These are phyloP conservation scores for Tulasnella sp. DNA, from an alignment of 768 basidiomycete genomes.

Conservation along the genomic window DNA sequence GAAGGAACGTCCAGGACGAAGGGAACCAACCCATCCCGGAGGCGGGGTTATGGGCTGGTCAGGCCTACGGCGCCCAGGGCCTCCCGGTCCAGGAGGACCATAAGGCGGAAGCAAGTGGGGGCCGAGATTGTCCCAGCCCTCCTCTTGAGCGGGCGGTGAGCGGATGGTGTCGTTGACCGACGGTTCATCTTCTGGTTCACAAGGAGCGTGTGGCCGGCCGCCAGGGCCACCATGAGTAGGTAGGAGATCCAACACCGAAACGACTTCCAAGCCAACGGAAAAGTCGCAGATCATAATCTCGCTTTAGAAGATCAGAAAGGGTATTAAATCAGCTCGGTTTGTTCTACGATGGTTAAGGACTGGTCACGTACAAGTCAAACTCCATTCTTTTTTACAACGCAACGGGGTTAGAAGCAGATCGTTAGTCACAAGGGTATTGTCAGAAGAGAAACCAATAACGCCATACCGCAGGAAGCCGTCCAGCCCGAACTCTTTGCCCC, in stretches of 20 bases:
- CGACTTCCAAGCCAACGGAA: neutral
- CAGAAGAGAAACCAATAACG: no score
- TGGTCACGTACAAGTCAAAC: neutral
- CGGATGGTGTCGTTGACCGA: no score
- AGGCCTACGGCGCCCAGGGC: neutral
- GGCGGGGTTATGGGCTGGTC: no score
- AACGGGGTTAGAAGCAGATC: neutral
- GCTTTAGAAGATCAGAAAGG: neutral
- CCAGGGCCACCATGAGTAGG: no score
- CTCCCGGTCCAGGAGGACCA: neutral
- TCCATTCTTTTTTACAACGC: neutral
- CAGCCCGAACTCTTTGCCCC: conserved; percentile 8
- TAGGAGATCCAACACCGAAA: conserved; percentile 6
- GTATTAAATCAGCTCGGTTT: no score
- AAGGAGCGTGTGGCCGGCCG: neutral
- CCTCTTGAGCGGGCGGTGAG: neutral
- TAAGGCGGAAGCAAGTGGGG: neutral
- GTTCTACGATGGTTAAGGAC: no score
- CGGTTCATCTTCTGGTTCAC: neutral
- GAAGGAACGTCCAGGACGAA: neutral
- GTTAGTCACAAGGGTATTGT: no score
- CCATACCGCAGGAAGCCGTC: neutral
- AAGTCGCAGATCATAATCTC: conserved; percentile 15
- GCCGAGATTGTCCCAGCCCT: no score
- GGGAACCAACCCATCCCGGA: conserved; percentile 9